phyloP scores from a whole-genome alignment of 441 rosid genomes.

The Gossypium laxum region DNA sequence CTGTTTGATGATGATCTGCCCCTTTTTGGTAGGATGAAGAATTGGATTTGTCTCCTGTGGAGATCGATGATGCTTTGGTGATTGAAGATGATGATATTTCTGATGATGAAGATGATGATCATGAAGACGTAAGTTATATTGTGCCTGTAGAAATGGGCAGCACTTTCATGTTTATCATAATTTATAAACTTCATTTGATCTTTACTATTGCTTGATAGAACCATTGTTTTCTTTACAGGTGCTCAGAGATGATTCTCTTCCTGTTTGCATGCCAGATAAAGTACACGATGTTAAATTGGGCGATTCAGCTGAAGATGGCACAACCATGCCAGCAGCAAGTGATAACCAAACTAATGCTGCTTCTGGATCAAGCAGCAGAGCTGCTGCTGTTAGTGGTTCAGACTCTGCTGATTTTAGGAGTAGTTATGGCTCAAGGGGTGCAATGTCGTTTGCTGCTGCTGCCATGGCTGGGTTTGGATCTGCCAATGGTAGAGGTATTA shows the following conservation, averaged over 20 bases:
- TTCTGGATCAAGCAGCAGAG: conserved; percentile 80
- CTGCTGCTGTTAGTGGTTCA: conserved; percentile 55
- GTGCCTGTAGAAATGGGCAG: not conserved
- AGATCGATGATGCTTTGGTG: conserved; percentile 88
- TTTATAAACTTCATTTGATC: not conserved
- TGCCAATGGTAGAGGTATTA: conserved; percentile 82
- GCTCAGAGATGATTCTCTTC: conserved; percentile 78
- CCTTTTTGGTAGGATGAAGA: conserved; percentile 71
- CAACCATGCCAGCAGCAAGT: conserved; percentile 36
- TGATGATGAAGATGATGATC: conserved; percentile 88
- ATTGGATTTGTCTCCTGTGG: conserved; percentile 77
- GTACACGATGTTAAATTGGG: conserved; percentile 94
- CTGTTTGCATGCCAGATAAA: conserved; percentile 83
- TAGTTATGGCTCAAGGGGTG: conserved; percentile 84
- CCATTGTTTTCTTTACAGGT: conserved; percentile 38
- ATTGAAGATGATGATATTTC: conserved; percentile 98
- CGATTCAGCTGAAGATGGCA: conserved; percentile 64
- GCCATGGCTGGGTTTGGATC: conserved; percentile 98
- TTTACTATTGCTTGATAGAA: not conserved
- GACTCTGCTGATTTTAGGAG: conserved; percentile 67
- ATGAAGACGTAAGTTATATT: conserved; percentile 70
- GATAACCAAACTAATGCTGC: conserved; percentile 54
- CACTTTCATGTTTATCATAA: not conserved
- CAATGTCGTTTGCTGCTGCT: conserved; percentile 94
- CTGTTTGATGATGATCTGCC: not conserved